phyloP scores from a whole-genome alignment of 73 alveolate genomes.

The Paramecium caudatum region DNA sequence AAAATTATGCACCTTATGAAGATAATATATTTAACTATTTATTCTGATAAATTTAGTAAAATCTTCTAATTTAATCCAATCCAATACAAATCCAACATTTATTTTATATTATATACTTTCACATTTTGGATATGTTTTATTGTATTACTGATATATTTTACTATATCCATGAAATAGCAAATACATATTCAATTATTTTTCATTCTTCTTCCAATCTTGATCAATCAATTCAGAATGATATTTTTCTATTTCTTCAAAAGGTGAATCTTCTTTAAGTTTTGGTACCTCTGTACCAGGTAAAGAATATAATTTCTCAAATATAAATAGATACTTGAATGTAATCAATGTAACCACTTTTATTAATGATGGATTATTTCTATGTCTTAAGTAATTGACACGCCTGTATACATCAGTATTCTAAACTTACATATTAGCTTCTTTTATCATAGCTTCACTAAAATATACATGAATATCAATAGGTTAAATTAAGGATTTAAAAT shows the following conservation, averaged over 20 bases:
- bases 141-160: not conserved
- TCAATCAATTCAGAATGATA: slow-evolving; percentile 4
- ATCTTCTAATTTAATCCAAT: slow-evolving; percentile 10
- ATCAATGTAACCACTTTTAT: not conserved
- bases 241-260: not conserved
- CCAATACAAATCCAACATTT: slow-evolving; percentile 2
- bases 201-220: not conserved
- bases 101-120: not conserved
- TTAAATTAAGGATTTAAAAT: not conserved
- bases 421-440: not conserved
- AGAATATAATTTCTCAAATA: not conserved
- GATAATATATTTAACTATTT: slow-evolving; percentile 4
- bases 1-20: not conserved
- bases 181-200: not conserved
- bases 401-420: not conserved
- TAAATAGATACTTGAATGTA: not conserved
- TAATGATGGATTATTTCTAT: not conserved
- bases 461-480: not conserved
- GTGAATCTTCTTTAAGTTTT: not conserved
- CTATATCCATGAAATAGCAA: not conserved
- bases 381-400: not conserved
- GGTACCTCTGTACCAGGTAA: slow-evolving; percentile 16
- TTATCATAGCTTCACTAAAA: not conserved
- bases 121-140: not conserved
- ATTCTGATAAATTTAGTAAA: not conserved